phyloP scores from a whole-genome alignment of 176 grass and related monocot species.

The Carex kokanica region DNA sequence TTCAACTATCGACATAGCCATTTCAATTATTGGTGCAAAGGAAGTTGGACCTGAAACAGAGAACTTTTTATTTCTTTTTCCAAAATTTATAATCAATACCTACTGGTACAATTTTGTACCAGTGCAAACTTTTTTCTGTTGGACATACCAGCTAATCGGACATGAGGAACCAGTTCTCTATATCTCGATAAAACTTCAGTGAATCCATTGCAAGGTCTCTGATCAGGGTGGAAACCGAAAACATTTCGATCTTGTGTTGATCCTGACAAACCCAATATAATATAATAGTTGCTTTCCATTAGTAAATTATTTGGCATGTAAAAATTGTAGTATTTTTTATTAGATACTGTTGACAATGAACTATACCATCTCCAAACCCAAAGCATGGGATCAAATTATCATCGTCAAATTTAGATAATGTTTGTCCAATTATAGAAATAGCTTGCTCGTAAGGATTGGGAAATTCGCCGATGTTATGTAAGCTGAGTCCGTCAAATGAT shows the following conservation, averaged over 20 bases:
- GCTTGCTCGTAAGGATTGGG: constrained; percentile 28
- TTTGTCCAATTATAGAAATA: constrained; percentile 21
- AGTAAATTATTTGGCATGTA: not conserved
- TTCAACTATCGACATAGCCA: constrained; percentile 30
- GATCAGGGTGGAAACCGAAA: constrained; percentile 15
- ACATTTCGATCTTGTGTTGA: constrained; percentile 17
- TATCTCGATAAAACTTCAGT: constrained; percentile 20
- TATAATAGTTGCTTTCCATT: not conserved
- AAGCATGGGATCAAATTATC: constrained; percentile 26
- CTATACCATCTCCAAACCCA: constrained; percentile 27
- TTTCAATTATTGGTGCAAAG: constrained; percentile 41
- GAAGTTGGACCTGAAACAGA: constrained; percentile 23
- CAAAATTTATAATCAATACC: not conserved
- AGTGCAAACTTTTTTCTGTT: not conserved
- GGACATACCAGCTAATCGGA: constrained; percentile 3
- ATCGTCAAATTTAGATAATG: constrained; percentile 22
- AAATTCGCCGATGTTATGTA: constrained; percentile 15
- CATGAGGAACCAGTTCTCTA: constrained; percentile 11
- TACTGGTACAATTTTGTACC: not conserved
- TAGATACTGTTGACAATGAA: not conserved
- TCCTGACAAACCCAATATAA: constrained; percentile 10
- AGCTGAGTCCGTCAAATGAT: constrained; percentile 24
- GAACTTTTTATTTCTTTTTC: not conserved
- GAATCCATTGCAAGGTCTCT: constrained; percentile 22
- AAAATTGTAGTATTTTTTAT: not conserved